A percentile compares a stretch with the other conserved stretches of the same genome.
phyloP scores from a whole-genome alignment of 208 protist species.

The Acanthamoeba triangularis region DNA sequence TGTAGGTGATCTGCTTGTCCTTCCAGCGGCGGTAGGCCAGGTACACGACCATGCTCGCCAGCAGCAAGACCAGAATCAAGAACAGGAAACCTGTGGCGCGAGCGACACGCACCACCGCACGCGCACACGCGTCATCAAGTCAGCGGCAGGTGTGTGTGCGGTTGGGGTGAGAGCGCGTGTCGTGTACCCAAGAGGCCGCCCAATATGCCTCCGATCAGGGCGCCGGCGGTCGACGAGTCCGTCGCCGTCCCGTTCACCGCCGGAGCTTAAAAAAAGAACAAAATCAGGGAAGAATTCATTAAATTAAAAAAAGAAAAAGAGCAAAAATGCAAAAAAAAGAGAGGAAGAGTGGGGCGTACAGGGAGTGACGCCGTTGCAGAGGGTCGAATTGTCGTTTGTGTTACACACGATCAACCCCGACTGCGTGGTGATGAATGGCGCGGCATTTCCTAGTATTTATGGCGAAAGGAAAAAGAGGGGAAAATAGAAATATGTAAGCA shows the following conservation, averaged over 20 bases:
- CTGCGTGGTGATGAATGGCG: neutral
- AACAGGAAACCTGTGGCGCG: constrained; percentile 15
- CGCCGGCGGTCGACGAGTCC: neutral
- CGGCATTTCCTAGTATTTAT: neutral
- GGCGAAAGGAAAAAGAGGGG: too few relatives aligned
- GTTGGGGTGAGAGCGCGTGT: neutral
- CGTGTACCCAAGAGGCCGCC: neutral
- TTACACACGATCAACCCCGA: constrained; percentile 46
- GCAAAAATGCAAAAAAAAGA: neutral
- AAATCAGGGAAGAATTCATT: neutral
- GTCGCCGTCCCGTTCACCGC: neutral
- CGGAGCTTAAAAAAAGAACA: neutral
- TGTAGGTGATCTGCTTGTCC: constrained; percentile 64
- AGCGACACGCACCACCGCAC: neutral
- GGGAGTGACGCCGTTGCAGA: neutral
- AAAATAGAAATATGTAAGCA: neutral
- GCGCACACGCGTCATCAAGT: neutral
- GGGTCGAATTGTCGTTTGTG: neutral
- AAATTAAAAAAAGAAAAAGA: neutral
- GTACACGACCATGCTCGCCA: constrained; percentile 4
- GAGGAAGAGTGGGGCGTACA: neutral
- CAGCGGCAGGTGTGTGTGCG: neutral
- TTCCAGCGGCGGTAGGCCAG: constrained; percentile 36
- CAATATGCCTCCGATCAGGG: constrained; percentile 40
- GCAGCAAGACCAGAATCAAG: neutral